A percentile compares a stretch with the other conserved stretches of the same genome.
phyloP scores from a whole-genome alignment of 768 basidiomycete genomes.

The Royoungia palumana region DNA sequence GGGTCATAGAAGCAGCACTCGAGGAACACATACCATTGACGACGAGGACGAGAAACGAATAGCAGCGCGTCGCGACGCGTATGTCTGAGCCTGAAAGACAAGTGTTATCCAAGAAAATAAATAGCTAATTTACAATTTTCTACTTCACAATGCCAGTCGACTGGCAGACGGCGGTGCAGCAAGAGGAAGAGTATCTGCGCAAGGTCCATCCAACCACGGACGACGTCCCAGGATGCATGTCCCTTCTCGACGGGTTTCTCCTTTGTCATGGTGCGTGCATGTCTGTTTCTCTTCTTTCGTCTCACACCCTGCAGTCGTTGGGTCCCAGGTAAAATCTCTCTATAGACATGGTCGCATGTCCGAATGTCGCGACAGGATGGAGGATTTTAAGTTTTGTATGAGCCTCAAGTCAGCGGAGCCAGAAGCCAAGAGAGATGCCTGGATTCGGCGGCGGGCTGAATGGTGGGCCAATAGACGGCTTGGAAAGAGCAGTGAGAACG shows the following conservation, averaged over 20 bases:
- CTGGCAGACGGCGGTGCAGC: conserved; percentile 54
- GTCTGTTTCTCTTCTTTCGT: conserved; percentile 1
- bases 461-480: conserved; percentile 88
- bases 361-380: conserved; percentile 72
- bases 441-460: conserved; percentile 84
- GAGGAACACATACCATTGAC: conserved; percentile 37
- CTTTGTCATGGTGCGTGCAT: conserved; percentile 58
- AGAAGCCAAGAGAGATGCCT: conserved; percentile 75
- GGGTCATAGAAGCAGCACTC: neutral
- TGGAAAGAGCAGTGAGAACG: conserved; percentile 84
- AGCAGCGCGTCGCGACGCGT: conserved; percentile 51
- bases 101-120: conserved; percentile 1
- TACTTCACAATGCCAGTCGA: conserved; percentile 40
- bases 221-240: conserved; percentile 82
- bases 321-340: conserved; percentile 76
- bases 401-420: conserved; percentile 73
- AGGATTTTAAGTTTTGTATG: conserved; percentile 96
- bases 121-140: neutral
- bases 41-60: conserved; percentile 16
- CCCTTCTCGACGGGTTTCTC: conserved; percentile 67
- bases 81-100: conserved; percentile 43
- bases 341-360: conserved; percentile 80
- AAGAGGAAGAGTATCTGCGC: conserved; percentile 67
- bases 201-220: conserved; percentile 68
- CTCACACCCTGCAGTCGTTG: conserved; percentile 52